A percentile compares a stretch with the other conserved stretches of the same genome.
These are phyloP conservation scores for Pestalotiopsis fici DNA, from an alignment of 2,329 filamentous ascomycete genomes.

Conservation along the genomic window DNA sequence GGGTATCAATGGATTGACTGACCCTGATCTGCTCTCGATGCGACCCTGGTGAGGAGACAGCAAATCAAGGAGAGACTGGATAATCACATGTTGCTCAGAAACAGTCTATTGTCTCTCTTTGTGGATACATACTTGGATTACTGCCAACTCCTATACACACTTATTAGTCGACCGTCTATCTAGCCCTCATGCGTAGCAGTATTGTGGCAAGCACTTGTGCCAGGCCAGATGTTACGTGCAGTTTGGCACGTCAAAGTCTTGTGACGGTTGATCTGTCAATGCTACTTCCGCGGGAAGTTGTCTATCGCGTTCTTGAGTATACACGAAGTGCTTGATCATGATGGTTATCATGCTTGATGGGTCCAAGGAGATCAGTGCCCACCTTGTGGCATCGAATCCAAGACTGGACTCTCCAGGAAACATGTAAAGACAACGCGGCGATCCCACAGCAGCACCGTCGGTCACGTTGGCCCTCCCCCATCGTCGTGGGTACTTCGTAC, in stretches of 20 bases:
- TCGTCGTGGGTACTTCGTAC: not conserved
- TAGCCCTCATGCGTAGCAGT: not conserved
- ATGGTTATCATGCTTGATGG: not conserved
- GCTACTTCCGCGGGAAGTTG: not conserved
- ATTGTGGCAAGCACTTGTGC: not conserved
- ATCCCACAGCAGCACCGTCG: too few relatives aligned
- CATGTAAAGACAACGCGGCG: not conserved
- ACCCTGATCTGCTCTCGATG: slow-evolving; percentile 1
- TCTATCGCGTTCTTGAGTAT: not conserved
- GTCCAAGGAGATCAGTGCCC: too few relatives aligned
- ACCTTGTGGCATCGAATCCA: not conserved
- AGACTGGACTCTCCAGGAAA: not conserved
- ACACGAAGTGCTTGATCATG: not conserved
- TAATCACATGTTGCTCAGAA: not conserved
- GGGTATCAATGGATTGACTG: not conserved
- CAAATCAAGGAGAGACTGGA: not conserved
- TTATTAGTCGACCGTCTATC: not conserved
- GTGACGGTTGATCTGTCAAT: not conserved
- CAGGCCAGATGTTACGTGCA: not conserved
- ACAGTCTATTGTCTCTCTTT: not conserved
- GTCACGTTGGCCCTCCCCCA: too few relatives aligned
- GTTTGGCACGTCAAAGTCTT: not conserved
- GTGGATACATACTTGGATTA: not conserved
- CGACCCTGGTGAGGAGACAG: slow-evolving; percentile 1
- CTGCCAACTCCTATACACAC: not conserved